Base-by-base conservation (phyloP, 805 yeast species). In the Dipodascopsis tothii region DNA sequence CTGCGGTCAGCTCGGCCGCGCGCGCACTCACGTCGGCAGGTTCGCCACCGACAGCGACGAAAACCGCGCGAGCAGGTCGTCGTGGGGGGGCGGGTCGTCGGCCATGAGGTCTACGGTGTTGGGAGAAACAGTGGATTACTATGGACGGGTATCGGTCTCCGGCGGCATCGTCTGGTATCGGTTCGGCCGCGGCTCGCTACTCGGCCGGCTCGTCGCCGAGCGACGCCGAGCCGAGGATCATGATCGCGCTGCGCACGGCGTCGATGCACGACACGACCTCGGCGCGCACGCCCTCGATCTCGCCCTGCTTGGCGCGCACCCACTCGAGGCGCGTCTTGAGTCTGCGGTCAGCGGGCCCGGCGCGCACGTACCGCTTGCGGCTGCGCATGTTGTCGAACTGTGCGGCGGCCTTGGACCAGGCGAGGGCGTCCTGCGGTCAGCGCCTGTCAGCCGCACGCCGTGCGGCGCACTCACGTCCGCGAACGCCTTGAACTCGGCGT, bases 201-300 rank as follows among this genome's bases (percentile, higher is more conserved):
- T n/a, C n/a, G n/a, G n/a, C n/a, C n/a, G n/a, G n/a, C n/a, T n/a
- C n/a, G n/a, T n/a, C n/a, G n/a, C n/a, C n/a, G n/a, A n/a, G n/a
- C n/a, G n/a, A n/a, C n/a, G n/a, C n/a, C n/a, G n/a, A n/a, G 9
- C 35, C 45, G 4, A 45, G 43, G 11, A 41, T 19, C 16, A 42
- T 41, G 32, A 45, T 21, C 33, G 49, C 49, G 2, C 45, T 43
- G 23, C 36, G 39, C 25, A 45, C 49, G 20, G 45, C 42, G 19
- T 42, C 49, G 17, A 45, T 43, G 35, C 49, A 45, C 16, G 32
- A 16, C 17, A 39, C 39, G 20, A 45, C 43, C 21, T 45, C 49
- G 16, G 3, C 28, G n/a, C 49, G 35, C 11, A 34, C 37, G 32
- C 28, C 18, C 22, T 45, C 49, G 21, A 45, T 23, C 35, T 45